Conservation (phyloP, 1,284 basidiomycete genomes). For the Fomitopsis pinicola region DNA sequence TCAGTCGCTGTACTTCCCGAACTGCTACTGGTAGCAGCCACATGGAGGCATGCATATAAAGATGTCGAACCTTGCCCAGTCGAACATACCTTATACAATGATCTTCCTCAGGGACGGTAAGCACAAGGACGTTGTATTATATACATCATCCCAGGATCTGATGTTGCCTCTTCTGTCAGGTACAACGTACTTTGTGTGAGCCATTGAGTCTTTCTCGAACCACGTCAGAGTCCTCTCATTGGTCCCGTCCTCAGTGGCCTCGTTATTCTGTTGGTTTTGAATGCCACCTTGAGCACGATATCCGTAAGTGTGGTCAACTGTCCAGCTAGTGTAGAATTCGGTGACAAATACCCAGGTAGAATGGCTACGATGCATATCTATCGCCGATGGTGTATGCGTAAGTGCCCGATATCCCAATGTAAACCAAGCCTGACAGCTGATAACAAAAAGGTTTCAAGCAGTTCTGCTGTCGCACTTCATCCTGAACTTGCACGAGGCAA, state of each 20-base stretch:
- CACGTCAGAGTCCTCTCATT: too few species aligned
- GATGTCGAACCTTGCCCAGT: not conserved
- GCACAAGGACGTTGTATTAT: not conserved
- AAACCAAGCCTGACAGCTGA: too few species aligned
- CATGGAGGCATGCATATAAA: not conserved
- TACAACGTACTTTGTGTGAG: not conserved
- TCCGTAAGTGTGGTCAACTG: too few species aligned
- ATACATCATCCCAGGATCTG: not conserved
- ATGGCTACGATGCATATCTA: too few species aligned
- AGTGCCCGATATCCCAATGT: not conserved
- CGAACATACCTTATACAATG: not conserved
- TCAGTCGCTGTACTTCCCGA: not conserved
- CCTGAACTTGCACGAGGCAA: not conserved
- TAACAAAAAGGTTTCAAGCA: not conserved
- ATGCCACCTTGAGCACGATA: too few species aligned
- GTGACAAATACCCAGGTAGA: too few species aligned
- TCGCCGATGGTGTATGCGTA: too few species aligned
- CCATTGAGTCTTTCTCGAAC: too few species aligned
- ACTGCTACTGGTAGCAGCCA: not conserved
- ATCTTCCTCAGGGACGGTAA: not conserved
- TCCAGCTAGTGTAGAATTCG: too few species aligned
- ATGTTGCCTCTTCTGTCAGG: not conserved
- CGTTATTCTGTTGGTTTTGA: too few species aligned
- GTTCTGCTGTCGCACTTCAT: not conserved
- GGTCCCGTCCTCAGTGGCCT: too few species aligned